Conservation (phyloP, 2,329 filamentous ascomycete genomes). For the Fusarium sp. region DNA sequence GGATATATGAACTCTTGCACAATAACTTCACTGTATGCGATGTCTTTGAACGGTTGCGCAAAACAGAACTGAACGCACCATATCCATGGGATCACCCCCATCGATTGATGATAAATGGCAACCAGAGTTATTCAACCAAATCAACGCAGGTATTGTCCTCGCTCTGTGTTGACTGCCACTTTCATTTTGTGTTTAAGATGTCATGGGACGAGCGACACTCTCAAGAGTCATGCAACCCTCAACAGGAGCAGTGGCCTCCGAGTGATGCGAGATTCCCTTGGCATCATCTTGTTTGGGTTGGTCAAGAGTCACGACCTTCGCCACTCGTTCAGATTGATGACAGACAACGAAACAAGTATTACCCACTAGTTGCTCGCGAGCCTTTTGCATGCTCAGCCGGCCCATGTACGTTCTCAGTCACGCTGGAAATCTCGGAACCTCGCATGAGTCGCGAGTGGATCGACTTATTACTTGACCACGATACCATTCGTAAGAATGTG, state of each 20-base stretch:
- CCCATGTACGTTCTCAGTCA: constrained; percentile 54
- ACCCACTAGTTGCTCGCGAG: constrained; percentile 50
- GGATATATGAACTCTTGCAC: constrained; percentile 52
- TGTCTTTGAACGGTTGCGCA: constrained; percentile 48
- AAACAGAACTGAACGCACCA: constrained; percentile 43
- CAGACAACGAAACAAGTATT: constrained; percentile 47
- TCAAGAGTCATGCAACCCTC: constrained; percentile 44
- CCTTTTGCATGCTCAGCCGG: constrained; percentile 54
- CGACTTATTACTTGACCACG: constrained; percentile 55
- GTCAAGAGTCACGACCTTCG: constrained; percentile 39
- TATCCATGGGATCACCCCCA: constrained; percentile 50
- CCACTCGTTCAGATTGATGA: constrained; percentile 20
- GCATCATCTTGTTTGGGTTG: constrained; percentile 51
- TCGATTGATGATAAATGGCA: constrained; percentile 51
- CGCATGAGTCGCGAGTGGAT: constrained; percentile 57
- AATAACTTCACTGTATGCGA: constrained; percentile 50
- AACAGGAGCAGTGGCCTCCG: constrained; percentile 48
- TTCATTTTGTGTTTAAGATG: constrained; percentile 53
- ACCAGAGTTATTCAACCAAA: constrained; percentile 47
- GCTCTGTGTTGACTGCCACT: constrained; percentile 53
- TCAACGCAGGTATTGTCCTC: constrained; percentile 47
- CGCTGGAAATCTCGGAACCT: constrained; percentile 59
- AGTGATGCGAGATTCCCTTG: constrained; percentile 49
- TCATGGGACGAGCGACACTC: constrained; percentile 45
- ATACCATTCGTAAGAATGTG: constrained; percentile 54